Percentiles rank a stretch among this genome's conserved stretches.
Conservation (phyloP, 2,329 filamentous ascomycete genomes). For the Raffaelea arxii region DNA sequence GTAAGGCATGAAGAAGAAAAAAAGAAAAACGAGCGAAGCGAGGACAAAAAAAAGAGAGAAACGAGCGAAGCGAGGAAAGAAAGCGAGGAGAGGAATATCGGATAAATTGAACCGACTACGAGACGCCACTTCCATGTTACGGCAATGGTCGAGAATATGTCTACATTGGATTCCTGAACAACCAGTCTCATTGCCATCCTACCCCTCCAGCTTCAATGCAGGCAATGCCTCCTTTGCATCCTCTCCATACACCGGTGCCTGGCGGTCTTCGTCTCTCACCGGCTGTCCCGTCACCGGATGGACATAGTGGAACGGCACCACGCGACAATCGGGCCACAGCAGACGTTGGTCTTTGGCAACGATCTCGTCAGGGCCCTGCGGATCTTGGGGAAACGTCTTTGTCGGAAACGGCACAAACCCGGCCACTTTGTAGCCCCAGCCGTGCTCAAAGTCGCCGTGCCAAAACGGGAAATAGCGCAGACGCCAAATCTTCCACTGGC, state of each 20-base stretch:
- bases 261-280: conserved; percentile 35
- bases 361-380: conserved; percentile 40
- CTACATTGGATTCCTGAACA: too few species aligned
- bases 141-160: too few species aligned
- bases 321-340: conserved; percentile 46
- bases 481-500: conserved; percentile 43
- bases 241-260: conserved; percentile 34
- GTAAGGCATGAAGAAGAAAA: too few species aligned
- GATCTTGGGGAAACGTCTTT: conserved; percentile 37
- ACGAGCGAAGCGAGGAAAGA: too few species aligned
- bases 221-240: conserved; percentile 28
- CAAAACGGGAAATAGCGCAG: conserved; percentile 49
- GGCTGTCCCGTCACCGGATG: conserved; percentile 39
- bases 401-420: conserved; percentile 43
- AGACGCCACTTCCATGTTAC: too few species aligned
- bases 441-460: conserved; percentile 42
- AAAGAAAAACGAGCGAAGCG: too few species aligned
- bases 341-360: conserved; percentile 35
- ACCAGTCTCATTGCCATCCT: too few species aligned
- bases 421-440: conserved; percentile 42
- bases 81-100: too few species aligned
- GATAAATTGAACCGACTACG: too few species aligned
- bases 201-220: conserved; percentile 26
- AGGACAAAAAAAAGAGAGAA: too few species aligned
- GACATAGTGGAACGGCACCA: conserved; percentile 42